Evolutionary conservation across 108 stramenopile species (phyloP), one percentile per base, ranked within the genome.

Genomic region (Pseudonitzschia multiseries): DNA sequence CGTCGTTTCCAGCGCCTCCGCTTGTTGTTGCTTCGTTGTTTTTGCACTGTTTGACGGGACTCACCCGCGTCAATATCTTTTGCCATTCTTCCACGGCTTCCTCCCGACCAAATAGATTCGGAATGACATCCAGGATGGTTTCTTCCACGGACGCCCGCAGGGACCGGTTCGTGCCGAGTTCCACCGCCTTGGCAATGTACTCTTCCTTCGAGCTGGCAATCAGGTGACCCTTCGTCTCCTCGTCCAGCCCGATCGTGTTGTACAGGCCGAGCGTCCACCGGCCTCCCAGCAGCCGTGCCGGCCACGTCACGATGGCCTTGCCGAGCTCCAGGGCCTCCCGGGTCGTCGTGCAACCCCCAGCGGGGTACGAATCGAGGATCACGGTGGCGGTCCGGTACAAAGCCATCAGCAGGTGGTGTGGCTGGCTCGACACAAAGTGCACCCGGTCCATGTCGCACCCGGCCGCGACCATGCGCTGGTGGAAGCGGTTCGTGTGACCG

Each of bases 271-370:
- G 56, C 8, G 76, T 63, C 80, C 80, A 81, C 20, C 80, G 71
- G 4, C 76, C 72, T n/a, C 80, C 80, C 50, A 81, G 57, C 14
- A 81, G 53, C 13, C 80, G 76, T 12, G 76, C 76, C 10, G 80
- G 80, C 32, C 77, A 71, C 32, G 80, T 81, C 33, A 81, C 76
- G 20, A 81, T 48, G 26, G 72, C 76, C 44, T 81, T 81, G 5
- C 76, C 76, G 18, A 81, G 18, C 43, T 76, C 80, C 18, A 81
- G 43, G 8, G 71, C 80, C 65, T 81, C 80, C 12, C 80, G 76
- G 41, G 76, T 77, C 24, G 80, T 81, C 4, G 80, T 81, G 57
- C 76, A 77, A 2, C 80, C 80, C 9, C 80, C 80, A 24, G 80
- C 80, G 8, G 80, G 76, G 50, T 81, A 81, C 29, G 76, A 77